A percentile compares a stretch with the other conserved stretches of the same genome.
Conservation (phyloP, 106 monocot genomes). For the Cymbidium sinense region DNA sequence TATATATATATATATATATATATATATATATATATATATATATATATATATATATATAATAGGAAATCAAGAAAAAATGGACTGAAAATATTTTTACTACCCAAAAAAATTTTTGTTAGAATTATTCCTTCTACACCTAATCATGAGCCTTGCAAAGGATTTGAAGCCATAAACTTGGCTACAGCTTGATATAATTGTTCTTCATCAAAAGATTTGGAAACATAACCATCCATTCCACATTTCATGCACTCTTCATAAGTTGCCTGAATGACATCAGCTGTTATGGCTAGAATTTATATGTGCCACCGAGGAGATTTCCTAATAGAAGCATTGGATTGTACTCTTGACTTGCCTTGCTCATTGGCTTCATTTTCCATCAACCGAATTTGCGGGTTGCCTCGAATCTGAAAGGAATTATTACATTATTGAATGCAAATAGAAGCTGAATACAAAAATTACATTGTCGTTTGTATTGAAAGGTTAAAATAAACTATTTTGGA, state of each 20-base stretch:
- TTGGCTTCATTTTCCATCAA: conserved; percentile 63
- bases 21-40: no score
- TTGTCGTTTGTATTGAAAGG: no score
- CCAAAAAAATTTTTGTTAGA: no score
- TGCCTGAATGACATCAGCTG: conserved; percentile 95
- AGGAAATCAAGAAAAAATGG: no score
- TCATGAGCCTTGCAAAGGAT: conserved; percentile 14
- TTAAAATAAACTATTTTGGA: no score
- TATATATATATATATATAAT: no score
- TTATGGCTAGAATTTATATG: conserved; percentile 87
- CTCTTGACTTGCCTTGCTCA: conserved; percentile 6
- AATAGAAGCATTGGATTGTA: no score
- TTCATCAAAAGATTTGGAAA: conserved; percentile 93
- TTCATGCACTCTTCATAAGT: conserved; percentile 90
- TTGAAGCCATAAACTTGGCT: conserved; percentile 49
- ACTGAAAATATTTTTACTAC: no score
- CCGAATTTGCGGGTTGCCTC: conserved; percentile 84
- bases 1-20: no score
- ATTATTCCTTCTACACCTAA: no score
- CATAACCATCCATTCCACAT: conserved; percentile 94
- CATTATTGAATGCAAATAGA: no score
- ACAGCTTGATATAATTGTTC: conserved; percentile 79
- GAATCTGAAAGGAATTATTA: conserved; percentile 40
- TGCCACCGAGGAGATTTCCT: conserved; percentile 26
- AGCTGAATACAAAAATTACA: no score